phyloP scores from a whole-genome alignment of 1,284 basidiomycete species.

The Earliella scabrosa region DNA sequence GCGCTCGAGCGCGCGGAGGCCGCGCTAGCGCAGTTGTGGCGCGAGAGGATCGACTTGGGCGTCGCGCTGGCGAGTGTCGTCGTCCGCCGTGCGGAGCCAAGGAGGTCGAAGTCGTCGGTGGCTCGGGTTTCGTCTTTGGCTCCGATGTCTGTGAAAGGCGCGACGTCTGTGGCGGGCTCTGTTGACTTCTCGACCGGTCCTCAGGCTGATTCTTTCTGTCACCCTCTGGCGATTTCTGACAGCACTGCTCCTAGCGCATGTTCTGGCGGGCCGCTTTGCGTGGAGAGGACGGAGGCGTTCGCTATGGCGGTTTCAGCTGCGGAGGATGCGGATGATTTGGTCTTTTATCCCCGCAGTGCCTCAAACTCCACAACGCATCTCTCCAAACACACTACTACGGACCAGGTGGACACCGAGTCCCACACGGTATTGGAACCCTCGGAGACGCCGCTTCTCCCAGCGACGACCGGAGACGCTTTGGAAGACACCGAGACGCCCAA shows the following conservation, averaged over 20 bases:
- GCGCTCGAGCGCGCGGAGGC: conserved; percentile 6
- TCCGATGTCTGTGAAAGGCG: neutral
- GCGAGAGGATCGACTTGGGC: conserved; percentile 1
- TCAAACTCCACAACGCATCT: too few relatives aligned
- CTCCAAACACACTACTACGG: too few relatives aligned
- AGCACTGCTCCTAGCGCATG: too few relatives aligned
- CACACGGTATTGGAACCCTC: neutral
- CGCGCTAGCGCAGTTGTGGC: neutral
- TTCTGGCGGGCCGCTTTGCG: too few relatives aligned
- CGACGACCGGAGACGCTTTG: neutral
- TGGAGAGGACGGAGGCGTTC: too few relatives aligned
- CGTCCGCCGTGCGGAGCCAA: neutral
- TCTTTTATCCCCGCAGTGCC: neutral
- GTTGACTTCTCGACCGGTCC: too few relatives aligned
- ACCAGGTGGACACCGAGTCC: neutral
- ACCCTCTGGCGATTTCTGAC: too few relatives aligned
- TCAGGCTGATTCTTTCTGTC: too few relatives aligned
- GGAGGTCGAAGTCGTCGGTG: neutral
- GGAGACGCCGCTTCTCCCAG: neutral
- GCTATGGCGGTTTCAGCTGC: too few relatives aligned
- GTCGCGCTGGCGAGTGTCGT: conserved; percentile 6
- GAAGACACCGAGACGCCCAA: neutral
- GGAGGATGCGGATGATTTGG: neutral
- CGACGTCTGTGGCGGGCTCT: neutral
- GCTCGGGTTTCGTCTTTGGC: neutral